Evolutionary conservation across 169 alveolate genomes (phyloP), one percentile per base, ranked within the genome.

Genomic region (Plasmodium berghei): DNA sequence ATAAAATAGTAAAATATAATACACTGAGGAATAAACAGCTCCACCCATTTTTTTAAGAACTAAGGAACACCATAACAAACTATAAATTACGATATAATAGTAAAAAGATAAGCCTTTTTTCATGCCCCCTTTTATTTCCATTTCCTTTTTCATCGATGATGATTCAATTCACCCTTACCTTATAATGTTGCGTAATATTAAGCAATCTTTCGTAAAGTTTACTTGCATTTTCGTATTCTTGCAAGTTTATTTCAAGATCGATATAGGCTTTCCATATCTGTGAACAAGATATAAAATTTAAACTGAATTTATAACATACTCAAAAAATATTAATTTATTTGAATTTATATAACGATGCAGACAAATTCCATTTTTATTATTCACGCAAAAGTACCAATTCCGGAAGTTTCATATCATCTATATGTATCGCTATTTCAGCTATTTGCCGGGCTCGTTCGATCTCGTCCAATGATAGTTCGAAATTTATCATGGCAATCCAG

Each of bases 131-230:
- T 28, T 28, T 28, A 28, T 28, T 28, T 28, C 40, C 40, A 28
- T 28, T 28, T 28, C 40, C 40, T 34, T 34, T 34, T 34, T 34
- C 42, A 34, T 34, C 8, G 8, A 34, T 34, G 42, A 34, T 4
- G 42, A 34, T 34, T 34, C 18, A 42, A 34, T 34, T 34, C 18
- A 42, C 9, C 20, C 24, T 22, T 91, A 93, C 97, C 94, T 95
- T 95, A 16, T 90, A 88, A 95, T 98, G 99, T 72, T 97, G 96
- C 3, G 99, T 97, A 93, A 96, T 96, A 69, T 94, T 97, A 54
- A 98, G 88, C 56, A 98, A 95, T 52, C 97, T 90, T 87, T 94
- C 96, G 92, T 97, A 98, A 52, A 98, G 91, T 12, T 89, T 93
- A 61, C 97, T 87, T 8, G 97, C 99, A 48, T 92, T 80, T n/a